These are phyloP conservation scores for Scleroderma citrinum DNA, from an alignment of 768 basidiomycete species.

Conservation along the genomic window DNA sequence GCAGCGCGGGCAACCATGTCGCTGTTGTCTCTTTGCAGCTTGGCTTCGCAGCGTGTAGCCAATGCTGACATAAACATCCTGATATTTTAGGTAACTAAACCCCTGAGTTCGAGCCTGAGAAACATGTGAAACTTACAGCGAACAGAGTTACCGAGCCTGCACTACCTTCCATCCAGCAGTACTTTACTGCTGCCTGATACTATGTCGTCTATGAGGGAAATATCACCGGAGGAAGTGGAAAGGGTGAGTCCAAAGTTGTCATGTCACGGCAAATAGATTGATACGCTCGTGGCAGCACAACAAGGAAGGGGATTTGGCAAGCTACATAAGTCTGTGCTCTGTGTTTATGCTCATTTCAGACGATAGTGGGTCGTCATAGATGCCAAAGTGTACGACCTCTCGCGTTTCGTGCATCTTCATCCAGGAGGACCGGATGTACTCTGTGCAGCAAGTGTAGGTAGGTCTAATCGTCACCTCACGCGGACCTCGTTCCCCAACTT, in stretches of 20 bases:
- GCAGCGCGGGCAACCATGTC: constrained; percentile 41
- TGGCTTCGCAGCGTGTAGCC: too few species aligned
- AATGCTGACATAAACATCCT: too few species aligned
- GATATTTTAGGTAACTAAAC: too few species aligned
- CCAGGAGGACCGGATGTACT: constrained; percentile 79
- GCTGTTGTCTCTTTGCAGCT: not conserved
- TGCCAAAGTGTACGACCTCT: constrained; percentile 75
- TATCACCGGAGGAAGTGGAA: too few species aligned
- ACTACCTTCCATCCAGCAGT: too few species aligned
- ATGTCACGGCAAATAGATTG: too few species aligned
- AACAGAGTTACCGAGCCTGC: too few species aligned
- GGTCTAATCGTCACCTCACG: constrained; percentile 12
- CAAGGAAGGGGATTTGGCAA: constrained; percentile 73
- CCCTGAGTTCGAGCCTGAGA: too few species aligned
- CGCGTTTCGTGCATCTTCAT: constrained; percentile 77
- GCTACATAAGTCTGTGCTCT: constrained; percentile 13
- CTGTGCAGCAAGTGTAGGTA: constrained; percentile 60
- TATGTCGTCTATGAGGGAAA: too few species aligned
- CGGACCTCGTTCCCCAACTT: not conserved
- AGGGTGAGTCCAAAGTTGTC: too few species aligned
- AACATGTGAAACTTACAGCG: too few species aligned
- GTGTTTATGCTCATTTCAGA: constrained; percentile 1
- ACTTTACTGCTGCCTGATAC: too few species aligned
- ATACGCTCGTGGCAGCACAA: constrained; percentile 64
- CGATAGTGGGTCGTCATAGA: constrained; percentile 77